Percentiles rank a stretch among this genome's conserved stretches.
Conservation (phyloP, 2,329 filamentous ascomycete species). For the Xylariaceae sp. region DNA sequence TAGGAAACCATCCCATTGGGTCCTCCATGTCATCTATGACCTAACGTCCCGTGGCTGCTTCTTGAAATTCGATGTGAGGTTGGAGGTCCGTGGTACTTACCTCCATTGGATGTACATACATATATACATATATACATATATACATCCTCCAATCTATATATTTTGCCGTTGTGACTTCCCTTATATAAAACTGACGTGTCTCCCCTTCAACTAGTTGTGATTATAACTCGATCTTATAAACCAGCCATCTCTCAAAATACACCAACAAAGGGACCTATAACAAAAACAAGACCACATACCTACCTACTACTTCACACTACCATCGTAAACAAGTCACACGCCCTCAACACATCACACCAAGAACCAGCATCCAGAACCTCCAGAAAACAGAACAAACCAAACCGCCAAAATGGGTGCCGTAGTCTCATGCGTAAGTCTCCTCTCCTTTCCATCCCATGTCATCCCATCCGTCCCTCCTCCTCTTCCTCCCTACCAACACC, state of each 20-base stretch:
- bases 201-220: not conserved
- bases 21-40: conserved; percentile 21
- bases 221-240: not conserved
- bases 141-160: not conserved
- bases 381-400: conserved; percentile 9
- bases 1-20: conserved; percentile 23
- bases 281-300: not conserved
- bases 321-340: conserved; percentile 1
- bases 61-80: conserved; percentile 4
- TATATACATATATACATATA: no score
- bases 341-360: not conserved
- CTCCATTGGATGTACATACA: no score
- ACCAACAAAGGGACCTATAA: no score
- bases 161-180: not conserved
- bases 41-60: conserved; percentile 15
- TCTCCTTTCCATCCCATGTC: not conserved
- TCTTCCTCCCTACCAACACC: no score
- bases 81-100: not conserved
- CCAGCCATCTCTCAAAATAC: not conserved
- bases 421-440: conserved; percentile 73
- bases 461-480: no score
- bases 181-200: not conserved
- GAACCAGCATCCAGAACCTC: not conserved
- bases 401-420: conserved; percentile 74
- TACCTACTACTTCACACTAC: not conserved